Conservation (phyloP, 768 basidiomycete genomes). For the Serendipita vermifera region DNA sequence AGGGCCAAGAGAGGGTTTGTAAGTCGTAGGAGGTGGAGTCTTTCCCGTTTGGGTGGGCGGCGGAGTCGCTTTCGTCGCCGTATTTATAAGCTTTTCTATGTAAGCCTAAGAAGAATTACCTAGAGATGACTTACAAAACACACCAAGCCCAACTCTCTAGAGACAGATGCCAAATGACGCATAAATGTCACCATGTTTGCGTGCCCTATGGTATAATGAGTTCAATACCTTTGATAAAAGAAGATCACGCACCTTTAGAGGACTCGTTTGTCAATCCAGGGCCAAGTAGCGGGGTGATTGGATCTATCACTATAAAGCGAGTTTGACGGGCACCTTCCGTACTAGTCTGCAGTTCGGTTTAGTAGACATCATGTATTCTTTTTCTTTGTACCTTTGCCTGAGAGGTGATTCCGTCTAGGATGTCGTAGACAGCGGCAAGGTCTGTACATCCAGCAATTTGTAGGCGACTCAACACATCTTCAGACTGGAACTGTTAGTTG, state of each 20-base stretch:
- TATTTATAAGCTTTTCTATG: neutral
- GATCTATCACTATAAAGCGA: conserved; percentile 49
- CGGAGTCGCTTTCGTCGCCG: neutral
- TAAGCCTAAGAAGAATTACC: neutral
- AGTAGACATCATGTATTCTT: conserved; percentile 7
- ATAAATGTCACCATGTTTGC: conserved; percentile 61
- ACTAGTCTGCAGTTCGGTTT: neutral
- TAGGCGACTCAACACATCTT: conserved; percentile 38
- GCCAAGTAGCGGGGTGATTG: conserved; percentile 48
- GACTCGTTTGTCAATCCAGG: conserved; percentile 52
- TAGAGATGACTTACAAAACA: conserved; percentile 38
- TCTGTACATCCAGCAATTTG: conserved; percentile 48
- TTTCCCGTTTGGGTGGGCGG: conserved; percentile 44
- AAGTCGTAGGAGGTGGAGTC: conserved; percentile 21
- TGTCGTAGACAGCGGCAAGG: conserved; percentile 37
- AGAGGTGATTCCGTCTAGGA: conserved; percentile 34
- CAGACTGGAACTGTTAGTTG: neutral
- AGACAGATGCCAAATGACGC: conserved; percentile 42
- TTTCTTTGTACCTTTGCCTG: conserved; percentile 21
- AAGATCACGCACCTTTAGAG: conserved; percentile 37
- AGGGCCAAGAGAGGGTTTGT: conserved; percentile 61
- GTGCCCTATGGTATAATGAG: conserved; percentile 33
- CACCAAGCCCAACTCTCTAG: conserved; percentile 32
- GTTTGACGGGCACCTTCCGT: conserved; percentile 16
- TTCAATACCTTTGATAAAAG: neutral